phyloP scores from a whole-genome alignment of 2,329 filamentous ascomycete species.

The Akanthomyces uredinophilus region DNA sequence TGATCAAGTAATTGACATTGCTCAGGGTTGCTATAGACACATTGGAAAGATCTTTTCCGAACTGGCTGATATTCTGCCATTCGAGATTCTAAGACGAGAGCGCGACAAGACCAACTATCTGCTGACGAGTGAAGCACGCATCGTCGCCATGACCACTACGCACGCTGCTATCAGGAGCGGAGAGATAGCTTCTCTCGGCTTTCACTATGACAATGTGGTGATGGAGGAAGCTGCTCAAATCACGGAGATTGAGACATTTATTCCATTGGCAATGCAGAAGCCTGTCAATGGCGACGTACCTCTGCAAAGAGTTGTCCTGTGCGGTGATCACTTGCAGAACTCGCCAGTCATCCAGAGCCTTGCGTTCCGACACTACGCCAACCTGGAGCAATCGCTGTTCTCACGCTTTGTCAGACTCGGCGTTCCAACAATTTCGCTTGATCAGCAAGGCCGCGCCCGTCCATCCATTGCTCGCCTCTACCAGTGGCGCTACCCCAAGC shows the following conservation, averaged over 20 bases:
- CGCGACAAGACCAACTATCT: constrained; percentile 95
- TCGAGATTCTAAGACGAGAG: constrained; percentile 84
- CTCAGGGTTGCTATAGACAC: constrained; percentile 80
- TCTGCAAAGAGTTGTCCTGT: constrained; percentile 83
- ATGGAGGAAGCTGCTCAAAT: constrained; percentile 99
- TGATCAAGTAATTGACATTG: constrained; percentile 67
- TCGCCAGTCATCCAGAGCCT: constrained; percentile 92
- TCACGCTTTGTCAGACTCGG: constrained; percentile 84
- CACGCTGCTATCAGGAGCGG: constrained; percentile 91
- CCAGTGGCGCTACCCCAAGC: constrained; percentile 81
- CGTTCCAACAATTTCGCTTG: constrained; percentile 83
- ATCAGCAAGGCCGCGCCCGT: constrained; percentile 88
- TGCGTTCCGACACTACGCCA: constrained; percentile 90
- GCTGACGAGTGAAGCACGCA: constrained; percentile 89
- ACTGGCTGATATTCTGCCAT: constrained; percentile 86
- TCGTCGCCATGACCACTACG: constrained; percentile 97
- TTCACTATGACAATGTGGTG: constrained; percentile 94
- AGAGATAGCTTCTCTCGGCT: constrained; percentile 87
- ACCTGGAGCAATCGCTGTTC: constrained; percentile 93
- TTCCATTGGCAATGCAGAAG: constrained; percentile 88
- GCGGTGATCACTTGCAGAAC: constrained; percentile 95
- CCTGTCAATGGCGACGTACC: constrained; percentile 66
- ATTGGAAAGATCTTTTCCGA: constrained; percentile 87
- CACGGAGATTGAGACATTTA: constrained; percentile 95
- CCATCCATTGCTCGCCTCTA: constrained; percentile 85